Evolutionary conservation across 257 asterid genomes (phyloP).

Genomic region (Plectranthus barbatus): DNA sequence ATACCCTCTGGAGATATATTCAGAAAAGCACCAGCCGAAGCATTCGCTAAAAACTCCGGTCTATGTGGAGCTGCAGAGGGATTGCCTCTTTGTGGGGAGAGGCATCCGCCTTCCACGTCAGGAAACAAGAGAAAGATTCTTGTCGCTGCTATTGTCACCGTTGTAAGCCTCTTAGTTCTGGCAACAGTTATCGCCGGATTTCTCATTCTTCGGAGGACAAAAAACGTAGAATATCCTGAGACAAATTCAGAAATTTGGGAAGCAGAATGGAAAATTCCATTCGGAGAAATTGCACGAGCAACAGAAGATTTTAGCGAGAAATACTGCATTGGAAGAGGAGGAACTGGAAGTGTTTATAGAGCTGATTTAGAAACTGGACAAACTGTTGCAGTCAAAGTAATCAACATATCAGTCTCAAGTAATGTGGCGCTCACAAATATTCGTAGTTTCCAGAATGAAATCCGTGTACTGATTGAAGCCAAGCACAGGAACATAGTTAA

Average conservation of each 20-base stretch:
- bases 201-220: conserved; percentile 24
- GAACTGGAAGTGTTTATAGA: conserved; percentile 68
- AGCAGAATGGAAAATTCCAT: conserved; percentile 56
- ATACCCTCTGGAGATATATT: conserved; percentile 41
- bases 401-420: conserved; percentile 42
- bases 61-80: conserved; percentile 63
- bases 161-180: conserved; percentile 32
- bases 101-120: conserved; percentile 22
- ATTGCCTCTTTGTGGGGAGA: conserved; percentile 34
- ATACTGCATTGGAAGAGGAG: conserved; percentile 79
- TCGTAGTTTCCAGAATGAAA: conserved; percentile 72
- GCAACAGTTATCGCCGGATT: conserved; percentile 24
- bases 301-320: conserved; percentile 53
- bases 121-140: conserved; percentile 33
- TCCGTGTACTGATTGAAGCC: conserved; percentile 63
- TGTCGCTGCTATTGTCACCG: conserved; percentile 34
- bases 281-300: conserved; percentile 62
- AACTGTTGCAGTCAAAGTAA: conserved; percentile 69
- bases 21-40: conserved; percentile 28
- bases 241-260: conserved; percentile 50
- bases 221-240: conserved; percentile 23
- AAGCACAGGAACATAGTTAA: conserved; percentile 81
- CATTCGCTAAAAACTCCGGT: conserved; percentile 42
- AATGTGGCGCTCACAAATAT: conserved; percentile 36
- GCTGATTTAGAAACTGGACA: conserved; percentile 53